Percentiles rank a stretch among this genome's conserved stretches.
Conservation (phyloP, 208 protist species). For the Wallacemonas sp. region DNA sequence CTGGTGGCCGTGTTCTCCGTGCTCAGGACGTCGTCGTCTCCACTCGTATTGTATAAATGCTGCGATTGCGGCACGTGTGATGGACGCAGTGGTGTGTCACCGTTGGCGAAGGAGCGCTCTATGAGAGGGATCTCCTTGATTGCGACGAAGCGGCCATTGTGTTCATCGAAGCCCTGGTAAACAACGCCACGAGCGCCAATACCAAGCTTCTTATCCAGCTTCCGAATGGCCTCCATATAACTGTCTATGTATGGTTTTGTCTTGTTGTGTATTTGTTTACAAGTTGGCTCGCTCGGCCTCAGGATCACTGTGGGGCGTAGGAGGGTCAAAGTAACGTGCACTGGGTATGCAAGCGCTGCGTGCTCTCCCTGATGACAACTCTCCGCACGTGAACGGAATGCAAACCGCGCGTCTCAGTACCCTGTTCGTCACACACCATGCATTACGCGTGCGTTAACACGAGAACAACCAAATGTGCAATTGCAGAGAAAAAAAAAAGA, state of each 20-base stretch:
- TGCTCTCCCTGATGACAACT: too few species aligned
- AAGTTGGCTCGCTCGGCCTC: constrained; percentile 11
- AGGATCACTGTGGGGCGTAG: too few species aligned
- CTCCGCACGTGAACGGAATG: too few species aligned
- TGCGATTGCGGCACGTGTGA: not conserved
- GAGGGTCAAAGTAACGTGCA: too few species aligned
- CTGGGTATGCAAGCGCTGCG: too few species aligned
- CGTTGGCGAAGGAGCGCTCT: constrained; percentile 26
- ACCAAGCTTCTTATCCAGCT: constrained; percentile 78
- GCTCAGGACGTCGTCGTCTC: not conserved
- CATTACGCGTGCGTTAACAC: too few species aligned
- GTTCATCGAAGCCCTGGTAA: constrained; percentile 83
- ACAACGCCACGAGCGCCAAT: constrained; percentile 75
- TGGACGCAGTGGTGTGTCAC: constrained; percentile 20
- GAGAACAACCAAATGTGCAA: too few species aligned
- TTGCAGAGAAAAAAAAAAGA: not conserved
- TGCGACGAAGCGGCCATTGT: constrained; percentile 79
- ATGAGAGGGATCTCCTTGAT: constrained; percentile 86
- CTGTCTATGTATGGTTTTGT: not conserved
- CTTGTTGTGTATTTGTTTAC: constrained; percentile 4
- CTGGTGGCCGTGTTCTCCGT: too few species aligned
- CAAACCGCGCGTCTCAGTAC: too few species aligned
- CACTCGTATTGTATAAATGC: not conserved
- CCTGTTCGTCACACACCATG: too few species aligned
- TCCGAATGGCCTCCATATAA: constrained; percentile 42